Percentiles rank a stretch among this genome's conserved stretches.
phyloP scores from a whole-genome alignment of 495 filamentous ascomycete genomes.

The Wilcoxina mikolae region DNA sequence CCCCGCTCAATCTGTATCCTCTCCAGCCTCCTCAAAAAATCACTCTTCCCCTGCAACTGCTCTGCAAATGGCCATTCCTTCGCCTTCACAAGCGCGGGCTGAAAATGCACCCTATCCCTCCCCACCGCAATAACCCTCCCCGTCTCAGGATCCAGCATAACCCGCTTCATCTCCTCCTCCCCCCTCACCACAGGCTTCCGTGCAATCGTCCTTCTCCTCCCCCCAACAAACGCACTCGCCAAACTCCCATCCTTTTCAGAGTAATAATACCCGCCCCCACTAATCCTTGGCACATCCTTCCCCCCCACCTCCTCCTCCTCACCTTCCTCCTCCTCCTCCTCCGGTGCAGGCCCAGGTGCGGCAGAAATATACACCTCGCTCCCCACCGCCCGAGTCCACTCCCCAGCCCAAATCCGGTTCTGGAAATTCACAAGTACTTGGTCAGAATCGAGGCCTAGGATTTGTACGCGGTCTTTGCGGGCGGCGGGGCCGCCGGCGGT shows the following conservation, averaged over 20 bases:
- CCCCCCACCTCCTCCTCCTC: background rate
- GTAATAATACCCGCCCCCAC: conserved; percentile 8
- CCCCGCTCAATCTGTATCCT: conserved; percentile 4
- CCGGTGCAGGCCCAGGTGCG: background rate
- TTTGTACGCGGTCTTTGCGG: conserved; percentile 14
- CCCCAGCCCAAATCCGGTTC: conserved; percentile 19
- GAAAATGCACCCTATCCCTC: conserved; percentile 11
- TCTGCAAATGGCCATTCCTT: conserved; percentile 12
- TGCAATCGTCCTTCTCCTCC: conserved; percentile 13
- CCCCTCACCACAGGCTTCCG: conserved; percentile 19
- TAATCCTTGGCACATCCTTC: background rate
- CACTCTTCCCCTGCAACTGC: background rate
- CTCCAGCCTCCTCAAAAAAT: conserved; percentile 2
- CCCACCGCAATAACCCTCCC: conserved; percentile 15
- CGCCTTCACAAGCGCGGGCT: conserved; percentile 17
- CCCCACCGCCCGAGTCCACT: conserved; percentile 15
- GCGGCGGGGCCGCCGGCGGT: conserved; percentile 14
- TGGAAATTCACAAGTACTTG: conserved; percentile 19
- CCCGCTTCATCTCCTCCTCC: conserved; percentile 12
- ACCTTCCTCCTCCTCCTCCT: conserved; percentile 1
- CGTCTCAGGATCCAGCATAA: conserved; percentile 10
- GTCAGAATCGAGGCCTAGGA: conserved; percentile 17
- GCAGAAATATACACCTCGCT: conserved; percentile 14
- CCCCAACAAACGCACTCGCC: conserved; percentile 10
- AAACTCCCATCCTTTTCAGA: background rate